These are phyloP conservation scores for Claviceps paspali DNA, from an alignment of 2,329 filamentous ascomycete species.

Conservation along the genomic window DNA sequence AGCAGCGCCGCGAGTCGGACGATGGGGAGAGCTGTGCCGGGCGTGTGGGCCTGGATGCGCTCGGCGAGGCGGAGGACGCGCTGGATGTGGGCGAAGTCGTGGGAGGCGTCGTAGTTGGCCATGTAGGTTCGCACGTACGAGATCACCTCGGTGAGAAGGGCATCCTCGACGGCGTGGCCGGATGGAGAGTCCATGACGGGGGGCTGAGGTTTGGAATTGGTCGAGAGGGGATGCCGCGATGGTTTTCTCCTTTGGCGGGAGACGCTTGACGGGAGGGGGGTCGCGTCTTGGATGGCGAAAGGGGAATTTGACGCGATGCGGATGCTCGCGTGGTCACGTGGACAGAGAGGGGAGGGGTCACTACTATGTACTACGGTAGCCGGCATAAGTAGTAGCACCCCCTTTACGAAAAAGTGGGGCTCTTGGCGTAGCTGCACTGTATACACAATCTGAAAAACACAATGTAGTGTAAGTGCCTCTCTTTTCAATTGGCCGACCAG, in stretches of 20 bases:
- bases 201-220: background rate
- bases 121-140: conserved; percentile 57
- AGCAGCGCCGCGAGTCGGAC: conserved; percentile 58
- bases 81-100: conserved; percentile 74
- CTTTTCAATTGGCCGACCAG: too few species aligned
- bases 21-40: conserved; percentile 23
- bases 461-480: too few species aligned
- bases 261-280: too few species aligned
- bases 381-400: too few species aligned
- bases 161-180: conserved; percentile 17
- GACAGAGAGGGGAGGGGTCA: too few species aligned
- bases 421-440: too few species aligned
- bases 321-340: background rate
- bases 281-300: background rate
- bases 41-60: conserved; percentile 41
- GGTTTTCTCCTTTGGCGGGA: too few species aligned
- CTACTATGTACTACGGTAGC: too few species aligned
- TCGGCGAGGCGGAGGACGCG: conserved; percentile 64
- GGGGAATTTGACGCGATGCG: background rate
- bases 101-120: conserved; percentile 66
- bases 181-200: background rate
- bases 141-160: conserved; percentile 40
- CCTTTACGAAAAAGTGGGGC: too few species aligned
- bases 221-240: background rate
- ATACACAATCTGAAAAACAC: too few species aligned